phyloP scores from a whole-genome alignment of 2,329 filamentous ascomycete genomes.

The Zasmidium citrigriseum region DNA sequence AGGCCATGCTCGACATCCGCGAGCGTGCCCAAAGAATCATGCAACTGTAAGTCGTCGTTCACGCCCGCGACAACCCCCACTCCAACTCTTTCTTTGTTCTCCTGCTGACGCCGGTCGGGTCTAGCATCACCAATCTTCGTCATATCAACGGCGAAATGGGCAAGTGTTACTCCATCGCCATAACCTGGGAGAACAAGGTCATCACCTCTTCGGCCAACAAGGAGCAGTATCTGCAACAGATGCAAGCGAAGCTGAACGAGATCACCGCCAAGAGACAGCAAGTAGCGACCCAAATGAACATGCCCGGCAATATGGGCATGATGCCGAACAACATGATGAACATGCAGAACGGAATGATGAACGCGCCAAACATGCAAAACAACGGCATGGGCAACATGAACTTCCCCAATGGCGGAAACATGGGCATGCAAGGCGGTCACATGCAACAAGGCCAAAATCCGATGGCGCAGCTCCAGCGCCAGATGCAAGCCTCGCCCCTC shows the following conservation, averaged over 20 bases:
- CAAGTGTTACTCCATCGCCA: slow-evolving; percentile 29
- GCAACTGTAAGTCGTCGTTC: slow-evolving; percentile 32
- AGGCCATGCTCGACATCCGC: slow-evolving; percentile 31
- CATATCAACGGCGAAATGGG: slow-evolving; percentile 21
- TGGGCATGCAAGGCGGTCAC: slow-evolving; percentile 21
- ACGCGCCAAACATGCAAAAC: slow-evolving; percentile 24
- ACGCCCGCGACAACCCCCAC: neutral
- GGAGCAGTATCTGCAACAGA: slow-evolving; percentile 28
- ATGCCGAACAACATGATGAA: slow-evolving; percentile 34
- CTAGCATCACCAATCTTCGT: slow-evolving; percentile 23
- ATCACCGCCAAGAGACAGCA: slow-evolving; percentile 26
- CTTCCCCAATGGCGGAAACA: slow-evolving; percentile 13
- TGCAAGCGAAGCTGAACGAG: slow-evolving; percentile 30
- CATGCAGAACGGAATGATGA: slow-evolving; percentile 21
- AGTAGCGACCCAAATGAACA: slow-evolving; percentile 11
- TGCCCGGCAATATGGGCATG: slow-evolving; percentile 12
- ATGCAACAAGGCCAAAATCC: slow-evolving; percentile 25
- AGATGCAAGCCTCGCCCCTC: slow-evolving; percentile 31
- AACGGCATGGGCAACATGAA: slow-evolving; percentile 24
- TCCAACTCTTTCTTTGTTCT: slow-evolving; percentile 4
- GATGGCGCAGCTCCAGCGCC: slow-evolving; percentile 27
- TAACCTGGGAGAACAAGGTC: slow-evolving; percentile 28
- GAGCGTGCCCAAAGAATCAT: slow-evolving; percentile 32
- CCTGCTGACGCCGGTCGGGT: slow-evolving; percentile 9
- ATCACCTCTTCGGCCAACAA: slow-evolving; percentile 27